These are phyloP conservation scores for Dichotomopilus funicola DNA, from an alignment of 2,329 filamentous ascomycete species.

Conservation along the genomic window DNA sequence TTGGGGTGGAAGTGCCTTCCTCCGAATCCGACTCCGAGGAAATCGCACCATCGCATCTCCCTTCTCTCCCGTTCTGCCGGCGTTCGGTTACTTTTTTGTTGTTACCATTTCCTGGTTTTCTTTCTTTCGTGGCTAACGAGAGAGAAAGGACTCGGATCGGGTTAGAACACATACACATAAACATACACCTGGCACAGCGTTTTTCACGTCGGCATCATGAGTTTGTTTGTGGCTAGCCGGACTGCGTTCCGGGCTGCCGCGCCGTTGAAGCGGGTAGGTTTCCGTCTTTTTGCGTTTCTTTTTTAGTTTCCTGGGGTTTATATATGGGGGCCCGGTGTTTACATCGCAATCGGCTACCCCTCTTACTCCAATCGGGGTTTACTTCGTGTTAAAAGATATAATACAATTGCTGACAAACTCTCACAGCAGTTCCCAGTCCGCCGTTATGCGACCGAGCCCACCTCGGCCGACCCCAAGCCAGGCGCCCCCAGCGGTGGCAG, in stretches of 20 bases:
- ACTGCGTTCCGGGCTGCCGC: conserved; percentile 58
- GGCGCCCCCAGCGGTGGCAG: conserved; percentile 22
- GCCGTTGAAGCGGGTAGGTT: conserved; percentile 58
- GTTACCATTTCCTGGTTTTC: too few relatives aligned
- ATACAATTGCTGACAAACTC: not conserved
- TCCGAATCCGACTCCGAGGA: conserved; percentile 11
- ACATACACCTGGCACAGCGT: not conserved
- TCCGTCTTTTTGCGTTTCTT: not conserved
- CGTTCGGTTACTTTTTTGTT: too few relatives aligned
- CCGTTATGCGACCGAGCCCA: conserved; percentile 62
- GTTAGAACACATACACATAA: too few relatives aligned
- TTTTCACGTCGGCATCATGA: conserved; percentile 23
- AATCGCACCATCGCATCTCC: conserved; percentile 8
- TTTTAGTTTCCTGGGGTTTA: too few relatives aligned
- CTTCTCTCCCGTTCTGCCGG: too few relatives aligned
- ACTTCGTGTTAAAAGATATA: not conserved
- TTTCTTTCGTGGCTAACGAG: too few relatives aligned
- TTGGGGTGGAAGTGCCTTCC: not conserved
- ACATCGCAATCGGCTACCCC: not conserved
- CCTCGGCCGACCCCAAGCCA: conserved; percentile 28
- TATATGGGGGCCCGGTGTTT: too few relatives aligned
- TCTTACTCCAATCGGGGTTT: not conserved
- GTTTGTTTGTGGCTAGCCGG: conserved; percentile 60
- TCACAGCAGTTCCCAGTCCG: conserved; percentile 39
- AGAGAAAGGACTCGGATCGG: too few relatives aligned